These are phyloP conservation scores for Breynia disticha DNA, from an alignment of 441 rosid genomes.

Conservation along the genomic window DNA sequence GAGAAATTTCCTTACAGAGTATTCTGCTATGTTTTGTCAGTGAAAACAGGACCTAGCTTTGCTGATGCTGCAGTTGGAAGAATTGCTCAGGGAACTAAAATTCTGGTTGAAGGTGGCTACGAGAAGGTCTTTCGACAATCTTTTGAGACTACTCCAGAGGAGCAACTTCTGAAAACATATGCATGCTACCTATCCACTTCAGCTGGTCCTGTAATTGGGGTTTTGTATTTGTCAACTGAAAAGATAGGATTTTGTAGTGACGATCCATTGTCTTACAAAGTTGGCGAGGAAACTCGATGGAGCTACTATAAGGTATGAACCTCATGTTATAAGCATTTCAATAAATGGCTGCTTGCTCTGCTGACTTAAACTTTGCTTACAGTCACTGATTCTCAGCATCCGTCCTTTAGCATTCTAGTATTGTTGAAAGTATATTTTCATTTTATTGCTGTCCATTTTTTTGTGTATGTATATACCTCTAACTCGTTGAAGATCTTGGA, in stretches of 20 bases:
- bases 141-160: conserved; percentile 79
- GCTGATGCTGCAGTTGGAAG: conserved; percentile 97
- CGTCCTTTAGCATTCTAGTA: too few relatives aligned
- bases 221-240: conserved; percentile 61
- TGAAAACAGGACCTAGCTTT: conserved; percentile 88
- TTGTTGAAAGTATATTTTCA: too few relatives aligned
- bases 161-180: conserved; percentile 51
- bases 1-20: too few relatives aligned
- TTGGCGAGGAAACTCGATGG: conserved; percentile 62
- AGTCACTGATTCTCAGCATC: background rate
- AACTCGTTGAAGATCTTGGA: too few relatives aligned
- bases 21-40: conserved; percentile 19
- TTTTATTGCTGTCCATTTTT: too few relatives aligned
- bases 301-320: conserved; percentile 84
- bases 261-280: conserved; percentile 80
- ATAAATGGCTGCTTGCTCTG: background rate
- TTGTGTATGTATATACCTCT: too few relatives aligned
- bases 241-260: conserved; percentile 89
- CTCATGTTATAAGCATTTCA: background rate
- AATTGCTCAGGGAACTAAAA: conserved; percentile 89
- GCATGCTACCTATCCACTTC: conserved; percentile 92
- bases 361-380: background rate
- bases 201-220: conserved; percentile 96
- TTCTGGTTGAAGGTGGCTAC: conserved; percentile 89
- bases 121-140: conserved; percentile 77